Evolutionary conservation across 1,284 basidiomycete genomes (phyloP), one percentile per base, ranked within the genome.

Genomic region (Mycena sp.): DNA sequence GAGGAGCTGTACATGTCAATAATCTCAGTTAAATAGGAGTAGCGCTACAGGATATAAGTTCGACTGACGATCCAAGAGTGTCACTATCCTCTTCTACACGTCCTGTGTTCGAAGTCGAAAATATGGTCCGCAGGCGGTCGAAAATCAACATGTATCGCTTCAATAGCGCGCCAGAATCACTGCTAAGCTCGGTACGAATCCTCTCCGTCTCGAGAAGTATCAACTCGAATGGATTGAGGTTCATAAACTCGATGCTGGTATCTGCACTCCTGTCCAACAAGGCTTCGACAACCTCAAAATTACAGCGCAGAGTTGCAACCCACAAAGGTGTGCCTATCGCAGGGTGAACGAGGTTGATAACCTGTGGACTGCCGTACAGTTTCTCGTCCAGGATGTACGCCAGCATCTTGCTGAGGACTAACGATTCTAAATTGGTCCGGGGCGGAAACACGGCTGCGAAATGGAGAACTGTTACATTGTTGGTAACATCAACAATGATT

Each of bases 221-320:
- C 25, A 53, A 26, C 25, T 53, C 51, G 9, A 16, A 11, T 14
- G 51, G 16, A 2, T 35, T 29, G 3, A 28, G 6, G 2, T 37
- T 37, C 51, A 53, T 53, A 29, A 53, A 53, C 38, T 41, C n/a
- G 25, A 53, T 19, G 3, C 19, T 29, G 12, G 38, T 3, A 26
- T 53, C 51, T 16, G 51, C 51, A 17, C 51, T 37, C 5, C 14
- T 1, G 23, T 53, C 51, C 9, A 53, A 23, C 38, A 53, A 29
- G 17, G 51, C 51, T 23, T 17, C 11, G 23, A 53, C 51, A 14
- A 41, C 51, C 25, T 28, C 51, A 2, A 41, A 9, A 37, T 53
- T 53, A 19, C 51, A 53, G 25, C 51, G 38, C 23, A 53, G n/a
- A 9, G 51, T 21, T 23, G 51, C 51, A 19, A 37, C 38, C 51